Evolutionary conservation across 768 basidiomycete genomes (phyloP), one percentile per base, ranked within the genome.

Genomic region (Boletus vinaceobasis): DNA sequence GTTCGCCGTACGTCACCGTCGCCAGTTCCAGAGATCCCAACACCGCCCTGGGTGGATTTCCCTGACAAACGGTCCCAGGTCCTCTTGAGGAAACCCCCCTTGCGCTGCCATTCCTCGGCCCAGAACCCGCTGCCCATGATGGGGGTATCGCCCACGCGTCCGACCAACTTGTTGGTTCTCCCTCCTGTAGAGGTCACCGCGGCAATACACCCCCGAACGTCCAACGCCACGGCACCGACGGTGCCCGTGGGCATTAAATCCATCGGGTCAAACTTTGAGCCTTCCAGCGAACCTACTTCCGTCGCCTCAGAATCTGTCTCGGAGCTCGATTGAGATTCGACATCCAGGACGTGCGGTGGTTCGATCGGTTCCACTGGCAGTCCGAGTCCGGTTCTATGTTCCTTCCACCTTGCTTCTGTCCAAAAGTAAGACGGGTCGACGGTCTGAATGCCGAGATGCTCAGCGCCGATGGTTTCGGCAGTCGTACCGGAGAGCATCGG

Each of bases 21-120:
- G 7, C 91, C 91, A 13, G 91, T 93, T 0, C 90, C 88, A 31
- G 87, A 89, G n/a, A 93, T 73, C 5, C 90, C 89, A 23, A 93
- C 73, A 8, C 83, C 87, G 26, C 63, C 66, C 10, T 65, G 60
- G 15, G 60, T 56, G 26, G 64, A 56, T 40, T 72, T 73, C 3
- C 77, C 69, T 21, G 56, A 66, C 21, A 79, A 40, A 21, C 71
- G 74, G 37, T 72, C 70, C 79, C 76, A 83, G n/a, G 70, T 40
- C 19, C 67, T 60, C 56, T 60, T 74, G 60, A 65, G 57, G 53
- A 52, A 66, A 32, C 68, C 65, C 64, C 57, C 69, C 59, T 60
- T 69, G 53, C 55, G 69, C 51, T 55, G 57, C 90, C 90, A 93
- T 70, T 90, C 84, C 62, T 89, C 89, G 9, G 89, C 88, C 89